Evolutionary conservation across 2,329 filamentous ascomycete genomes (phyloP).

Genomic region (Colletotrichum lindemuthianum): DNA sequence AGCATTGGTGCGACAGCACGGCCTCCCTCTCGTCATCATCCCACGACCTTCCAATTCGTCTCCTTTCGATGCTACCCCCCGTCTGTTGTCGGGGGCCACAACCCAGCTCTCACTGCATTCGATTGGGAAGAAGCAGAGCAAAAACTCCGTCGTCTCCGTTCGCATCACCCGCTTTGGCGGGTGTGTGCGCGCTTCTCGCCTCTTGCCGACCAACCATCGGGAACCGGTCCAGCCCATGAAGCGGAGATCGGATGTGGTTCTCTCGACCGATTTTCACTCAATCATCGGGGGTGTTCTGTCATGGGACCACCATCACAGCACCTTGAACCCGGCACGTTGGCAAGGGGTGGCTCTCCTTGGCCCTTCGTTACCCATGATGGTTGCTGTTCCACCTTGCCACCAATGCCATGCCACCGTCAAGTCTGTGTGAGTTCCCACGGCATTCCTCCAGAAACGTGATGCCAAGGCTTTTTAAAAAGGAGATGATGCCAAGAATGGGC

Average conservation of each 20-base stretch:
- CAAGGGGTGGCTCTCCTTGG: not conserved
- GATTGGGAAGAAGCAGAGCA: no score
- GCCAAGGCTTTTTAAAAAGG: slow-evolving; percentile 28
- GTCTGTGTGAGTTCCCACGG: not conserved
- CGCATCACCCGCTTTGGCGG: slow-evolving; percentile 18
- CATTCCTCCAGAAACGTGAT: slow-evolving; percentile 16
- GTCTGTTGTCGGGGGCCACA: no score
- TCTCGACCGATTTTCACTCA: not conserved
- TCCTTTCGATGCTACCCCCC: no score
- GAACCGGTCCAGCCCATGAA: slow-evolving; percentile 6
- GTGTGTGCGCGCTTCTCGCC: slow-evolving; percentile 10
- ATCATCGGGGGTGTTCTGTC: not conserved
- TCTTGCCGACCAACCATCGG: not conserved
- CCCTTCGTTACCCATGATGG: not conserved
- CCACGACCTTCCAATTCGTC: no score
- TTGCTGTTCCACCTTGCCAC: slow-evolving; percentile 12
- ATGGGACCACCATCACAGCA: not conserved
- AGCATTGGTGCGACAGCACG: not conserved
- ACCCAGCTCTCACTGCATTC: no score
- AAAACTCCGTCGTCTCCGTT: not conserved
- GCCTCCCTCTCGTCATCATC: not conserved
- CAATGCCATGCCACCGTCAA: slow-evolving; percentile 10
- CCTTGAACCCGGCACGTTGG: slow-evolving; percentile 15
- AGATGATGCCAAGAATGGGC: slow-evolving; percentile 23
- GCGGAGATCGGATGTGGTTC: slow-evolving; percentile 4